These are phyloP conservation scores for Aspergillus taichungensis DNA, from an alignment of 495 filamentous ascomycete species.

Conservation along the genomic window DNA sequence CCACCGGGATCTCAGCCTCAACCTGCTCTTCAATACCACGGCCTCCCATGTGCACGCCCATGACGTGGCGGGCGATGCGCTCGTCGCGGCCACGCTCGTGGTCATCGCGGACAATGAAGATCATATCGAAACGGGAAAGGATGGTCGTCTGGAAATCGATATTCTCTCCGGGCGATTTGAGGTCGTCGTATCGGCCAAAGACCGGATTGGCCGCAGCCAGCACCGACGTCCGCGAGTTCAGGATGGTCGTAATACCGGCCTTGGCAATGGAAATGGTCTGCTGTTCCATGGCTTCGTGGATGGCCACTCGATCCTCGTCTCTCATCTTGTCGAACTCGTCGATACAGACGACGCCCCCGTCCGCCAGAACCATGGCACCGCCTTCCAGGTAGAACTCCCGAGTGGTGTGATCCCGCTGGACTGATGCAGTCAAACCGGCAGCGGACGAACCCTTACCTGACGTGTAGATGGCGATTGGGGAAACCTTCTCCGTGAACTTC, in stretches of 20 bases:
- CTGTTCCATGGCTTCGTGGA: conserved; percentile 99
- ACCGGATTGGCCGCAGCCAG: conserved; percentile 96
- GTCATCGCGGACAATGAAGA: conserved; percentile 96
- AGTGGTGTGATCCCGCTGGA: conserved; percentile 84
- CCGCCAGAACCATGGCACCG: conserved; percentile 97
- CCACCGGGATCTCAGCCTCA: conserved; percentile 80
- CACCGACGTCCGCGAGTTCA: conserved; percentile 92
- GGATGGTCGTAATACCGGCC: conserved; percentile 96
- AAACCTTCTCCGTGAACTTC: conserved; percentile 95
- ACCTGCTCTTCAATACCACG: conserved; percentile 74
- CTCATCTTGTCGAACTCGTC: conserved; percentile 99
- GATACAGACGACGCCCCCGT: conserved; percentile 97
- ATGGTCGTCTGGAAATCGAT: conserved; percentile 99
- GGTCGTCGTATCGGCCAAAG: conserved; percentile 95
- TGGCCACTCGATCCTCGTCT: conserved; percentile 96
- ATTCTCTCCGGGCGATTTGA: conserved; percentile 96
- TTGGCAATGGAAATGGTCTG: conserved; percentile 99
- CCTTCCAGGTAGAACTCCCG: conserved; percentile 98
- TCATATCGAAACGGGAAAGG: conserved; percentile 98
- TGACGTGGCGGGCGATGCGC: conserved; percentile 91
- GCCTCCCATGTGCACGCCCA: conserved; percentile 94
- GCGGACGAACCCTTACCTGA: conserved; percentile 98
- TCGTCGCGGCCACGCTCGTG: conserved; percentile 88
- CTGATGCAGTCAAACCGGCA: conserved; percentile 95
- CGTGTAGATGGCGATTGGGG: conserved; percentile 97